phyloP scores from a whole-genome alignment of 768 basidiomycete species.

The Tylopilus subfusipes region DNA sequence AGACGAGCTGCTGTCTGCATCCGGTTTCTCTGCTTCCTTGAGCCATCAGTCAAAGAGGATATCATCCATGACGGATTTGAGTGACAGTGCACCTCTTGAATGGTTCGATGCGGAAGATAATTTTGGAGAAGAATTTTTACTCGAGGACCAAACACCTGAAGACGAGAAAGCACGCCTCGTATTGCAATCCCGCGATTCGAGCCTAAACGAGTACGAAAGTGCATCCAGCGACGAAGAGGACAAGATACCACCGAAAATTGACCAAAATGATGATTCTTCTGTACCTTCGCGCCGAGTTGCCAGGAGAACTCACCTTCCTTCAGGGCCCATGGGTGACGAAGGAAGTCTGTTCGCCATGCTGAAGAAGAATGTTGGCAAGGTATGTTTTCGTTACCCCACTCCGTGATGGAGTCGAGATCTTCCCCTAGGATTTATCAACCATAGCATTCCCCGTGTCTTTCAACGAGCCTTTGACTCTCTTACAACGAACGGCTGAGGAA shows the following conservation, averaged over 20 bases:
- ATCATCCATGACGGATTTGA: conserved; percentile 47
- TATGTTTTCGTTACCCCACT: conserved; percentile 25
- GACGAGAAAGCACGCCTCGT: conserved; percentile 40
- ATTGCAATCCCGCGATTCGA: conserved; percentile 41
- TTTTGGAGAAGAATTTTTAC: conserved; percentile 53
- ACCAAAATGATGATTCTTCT: conserved; percentile 5
- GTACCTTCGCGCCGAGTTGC: conserved; percentile 30
- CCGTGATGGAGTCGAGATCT: not conserved
- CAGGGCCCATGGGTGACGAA: conserved; percentile 63
- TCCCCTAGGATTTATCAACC: conserved; percentile 67
- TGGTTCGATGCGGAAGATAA: conserved; percentile 76
- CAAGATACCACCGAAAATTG: not conserved
- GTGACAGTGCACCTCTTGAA: conserved; percentile 49
- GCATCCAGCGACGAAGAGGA: conserved; percentile 49
- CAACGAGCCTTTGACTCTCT: conserved; percentile 81
- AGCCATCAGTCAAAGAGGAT: conserved; percentile 39
- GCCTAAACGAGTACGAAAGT: conserved; percentile 36
- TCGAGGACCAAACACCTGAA: conserved; percentile 44
- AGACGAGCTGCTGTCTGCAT: conserved; percentile 24
- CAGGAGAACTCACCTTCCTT: conserved; percentile 58
- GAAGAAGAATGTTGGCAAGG: conserved; percentile 89
- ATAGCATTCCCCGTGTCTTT: conserved; percentile 86
- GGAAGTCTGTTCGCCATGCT: conserved; percentile 78
- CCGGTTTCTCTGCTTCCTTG: conserved; percentile 26
- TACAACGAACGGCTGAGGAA: conserved; percentile 82